Evolutionary conservation across 768 basidiomycete species (phyloP).

Genomic region (Panaeolus cyanescens): DNA sequence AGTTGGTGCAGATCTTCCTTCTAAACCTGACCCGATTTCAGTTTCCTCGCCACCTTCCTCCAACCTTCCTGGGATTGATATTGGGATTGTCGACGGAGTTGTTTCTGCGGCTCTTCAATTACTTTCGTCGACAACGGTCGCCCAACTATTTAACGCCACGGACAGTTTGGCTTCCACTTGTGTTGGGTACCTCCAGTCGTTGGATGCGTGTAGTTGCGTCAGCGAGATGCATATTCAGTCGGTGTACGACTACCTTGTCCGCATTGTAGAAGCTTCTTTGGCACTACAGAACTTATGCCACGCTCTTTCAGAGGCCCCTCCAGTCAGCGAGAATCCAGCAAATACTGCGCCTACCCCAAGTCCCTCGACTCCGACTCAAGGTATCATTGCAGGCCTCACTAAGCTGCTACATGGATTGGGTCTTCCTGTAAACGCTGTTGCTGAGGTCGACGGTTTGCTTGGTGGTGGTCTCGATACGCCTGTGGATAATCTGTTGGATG

Average conservation of each 20-base stretch:
- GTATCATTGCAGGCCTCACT: constrained; percentile 15
- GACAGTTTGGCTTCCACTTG: constrained; percentile 4
- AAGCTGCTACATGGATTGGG: constrained; percentile 16
- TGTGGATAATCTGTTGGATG: constrained; percentile 20
- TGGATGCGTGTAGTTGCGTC: constrained; percentile 9
- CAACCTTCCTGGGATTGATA: neutral
- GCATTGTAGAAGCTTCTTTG: constrained; percentile 4
- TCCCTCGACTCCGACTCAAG: neutral
- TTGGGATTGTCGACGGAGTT: constrained; percentile 7
- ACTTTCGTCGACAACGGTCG: constrained; percentile 7
- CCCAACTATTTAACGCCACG: constrained; percentile 7
- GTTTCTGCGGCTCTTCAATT: constrained; percentile 10
- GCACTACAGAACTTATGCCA: constrained; percentile 13
- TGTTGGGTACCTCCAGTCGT: neutral
- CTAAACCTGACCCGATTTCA: neutral
- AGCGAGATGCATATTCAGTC: neutral
- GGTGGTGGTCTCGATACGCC: constrained; percentile 5
- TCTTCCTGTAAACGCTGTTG: constrained; percentile 11
- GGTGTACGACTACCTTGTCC: neutral
- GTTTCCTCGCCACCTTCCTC: neutral
- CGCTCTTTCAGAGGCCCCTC: neutral
- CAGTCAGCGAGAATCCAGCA: neutral
- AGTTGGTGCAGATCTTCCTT: neutral
- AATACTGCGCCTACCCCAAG: neutral
- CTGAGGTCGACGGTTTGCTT: constrained; percentile 15